These are phyloP conservation scores for Magnolia sinica DNA, from an alignment of 164 flowering plant genomes.

Conservation along the genomic window DNA sequence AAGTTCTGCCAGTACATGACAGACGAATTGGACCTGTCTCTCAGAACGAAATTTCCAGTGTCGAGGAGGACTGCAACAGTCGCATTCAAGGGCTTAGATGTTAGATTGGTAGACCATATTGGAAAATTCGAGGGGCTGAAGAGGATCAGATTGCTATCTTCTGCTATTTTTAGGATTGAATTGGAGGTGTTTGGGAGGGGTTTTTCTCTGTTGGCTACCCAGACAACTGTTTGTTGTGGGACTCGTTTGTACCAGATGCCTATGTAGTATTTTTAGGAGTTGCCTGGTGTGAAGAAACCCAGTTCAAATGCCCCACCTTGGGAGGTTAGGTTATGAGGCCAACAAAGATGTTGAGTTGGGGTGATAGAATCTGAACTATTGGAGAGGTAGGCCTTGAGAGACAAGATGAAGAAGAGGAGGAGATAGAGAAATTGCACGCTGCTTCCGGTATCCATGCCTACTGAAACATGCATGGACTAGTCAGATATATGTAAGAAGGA, in stretches of 20 bases:
- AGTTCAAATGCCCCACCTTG: not conserved
- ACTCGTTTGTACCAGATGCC: slow-evolving; percentile 8
- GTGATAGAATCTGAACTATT: too few species aligned
- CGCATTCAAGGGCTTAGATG: too few species aligned
- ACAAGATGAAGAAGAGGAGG: too few species aligned
- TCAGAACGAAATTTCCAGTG: slow-evolving; percentile 20
- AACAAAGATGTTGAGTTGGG: too few species aligned
- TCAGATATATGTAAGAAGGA: too few species aligned
- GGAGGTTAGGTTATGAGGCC: not conserved
- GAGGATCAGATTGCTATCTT: not conserved
- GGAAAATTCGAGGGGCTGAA: not conserved
- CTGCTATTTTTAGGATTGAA: not conserved
- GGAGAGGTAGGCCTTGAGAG: too few species aligned
- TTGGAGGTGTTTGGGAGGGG: not conserved
- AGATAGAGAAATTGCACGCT: not conserved
- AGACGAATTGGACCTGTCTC: not conserved
- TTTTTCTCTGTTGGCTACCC: slow-evolving; percentile 12
- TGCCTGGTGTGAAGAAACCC: slow-evolving; percentile 14
- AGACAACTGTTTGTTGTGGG: not conserved
- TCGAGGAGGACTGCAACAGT: slow-evolving; percentile 9
- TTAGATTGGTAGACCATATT: not conserved
- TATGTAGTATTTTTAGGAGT: not conserved
- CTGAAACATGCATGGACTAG: too few species aligned
- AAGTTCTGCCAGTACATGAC: slow-evolving; percentile 33
- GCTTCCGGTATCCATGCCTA: not conserved